Evolutionary conservation across 805 yeast genomes (phyloP).

Genomic region (Zygosaccharomyces bailii): DNA sequence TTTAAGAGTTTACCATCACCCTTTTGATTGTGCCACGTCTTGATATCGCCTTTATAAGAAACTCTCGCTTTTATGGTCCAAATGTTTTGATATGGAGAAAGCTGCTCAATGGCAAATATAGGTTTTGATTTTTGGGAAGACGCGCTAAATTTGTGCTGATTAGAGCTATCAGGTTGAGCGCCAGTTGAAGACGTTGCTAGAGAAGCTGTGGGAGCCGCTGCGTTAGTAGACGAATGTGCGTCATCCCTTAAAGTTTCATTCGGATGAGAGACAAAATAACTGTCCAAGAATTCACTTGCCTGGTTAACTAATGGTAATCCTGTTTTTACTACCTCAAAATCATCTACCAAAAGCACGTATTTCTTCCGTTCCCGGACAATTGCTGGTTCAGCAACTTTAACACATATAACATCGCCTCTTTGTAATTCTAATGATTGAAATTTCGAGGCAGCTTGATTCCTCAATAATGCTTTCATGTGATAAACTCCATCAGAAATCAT

Average conservation of each 20-base stretch:
- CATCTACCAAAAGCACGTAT: slow-evolving; percentile 47
- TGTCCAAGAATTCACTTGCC: slow-evolving; percentile 47
- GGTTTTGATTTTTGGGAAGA: slow-evolving; percentile 36
- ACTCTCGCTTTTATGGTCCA: slow-evolving; percentile 96
- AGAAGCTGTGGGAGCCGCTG: slow-evolving; percentile 4
- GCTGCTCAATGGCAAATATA: slow-evolving; percentile 73
- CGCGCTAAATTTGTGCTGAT: slow-evolving; percentile 3
- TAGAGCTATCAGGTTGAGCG: not conserved
- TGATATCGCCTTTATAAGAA: slow-evolving; percentile 79
- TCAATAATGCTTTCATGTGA: slow-evolving; percentile 50
- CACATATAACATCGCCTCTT: slow-evolving; percentile 38
- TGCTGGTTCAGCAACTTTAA: slow-evolving; percentile 35
- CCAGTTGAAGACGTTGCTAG: slow-evolving; percentile 8
- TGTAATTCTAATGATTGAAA: slow-evolving; percentile 46
- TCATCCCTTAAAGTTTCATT: slow-evolving; percentile 38
- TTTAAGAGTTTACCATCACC: slow-evolving; percentile 91
- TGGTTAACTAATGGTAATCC: slow-evolving; percentile 40
- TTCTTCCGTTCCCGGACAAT: slow-evolving; percentile 41
- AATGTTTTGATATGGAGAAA: slow-evolving; percentile 84
- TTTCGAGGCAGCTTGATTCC: slow-evolving; percentile 47
- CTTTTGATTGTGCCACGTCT: slow-evolving; percentile 79
- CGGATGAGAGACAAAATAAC: slow-evolving; percentile 57
- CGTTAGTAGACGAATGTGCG: slow-evolving; percentile 10
- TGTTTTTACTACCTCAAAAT: slow-evolving; percentile 41
- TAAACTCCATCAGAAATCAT: slow-evolving; percentile 53